Conservation (phyloP, 768 basidiomycete genomes). For the Guyanaporus albipodus region DNA sequence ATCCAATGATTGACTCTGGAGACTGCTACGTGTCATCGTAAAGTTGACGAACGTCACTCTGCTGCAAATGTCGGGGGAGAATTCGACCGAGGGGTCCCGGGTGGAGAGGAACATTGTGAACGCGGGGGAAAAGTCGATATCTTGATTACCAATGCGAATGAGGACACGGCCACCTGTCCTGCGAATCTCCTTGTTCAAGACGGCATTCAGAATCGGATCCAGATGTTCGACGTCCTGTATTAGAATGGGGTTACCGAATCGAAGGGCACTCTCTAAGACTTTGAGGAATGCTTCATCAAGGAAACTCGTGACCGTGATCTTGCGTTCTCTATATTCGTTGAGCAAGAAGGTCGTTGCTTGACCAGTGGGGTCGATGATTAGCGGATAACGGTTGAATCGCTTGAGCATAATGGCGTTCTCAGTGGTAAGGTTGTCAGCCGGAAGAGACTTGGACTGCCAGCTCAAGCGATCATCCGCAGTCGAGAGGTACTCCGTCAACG, state of each 20-base stretch:
- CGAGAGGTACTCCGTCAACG: slow-evolving; percentile 92
- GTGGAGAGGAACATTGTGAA: slow-evolving; percentile 99
- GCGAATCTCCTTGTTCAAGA: slow-evolving; percentile 94
- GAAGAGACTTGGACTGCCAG: slow-evolving; percentile 96
- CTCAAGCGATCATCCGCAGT: slow-evolving; percentile 93
- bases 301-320: slow-evolving; percentile 98
- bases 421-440: slow-evolving; percentile 90
- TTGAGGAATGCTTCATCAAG: slow-evolving; percentile 98
- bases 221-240: slow-evolving; percentile 98
- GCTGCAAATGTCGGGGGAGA: slow-evolving; percentile 98
- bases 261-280: slow-evolving; percentile 95
- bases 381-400: slow-evolving; percentile 94
- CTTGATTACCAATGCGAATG: slow-evolving; percentile 94
- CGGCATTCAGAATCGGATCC: slow-evolving; percentile 95
- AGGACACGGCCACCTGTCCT: slow-evolving; percentile 96
- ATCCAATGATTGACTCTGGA: slow-evolving; percentile 97
- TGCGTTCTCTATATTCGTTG: slow-evolving; percentile 92
- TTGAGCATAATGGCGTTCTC: slow-evolving; percentile 99
- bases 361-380: slow-evolving; percentile 97
- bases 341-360: slow-evolving; percentile 93
- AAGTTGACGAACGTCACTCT: slow-evolving; percentile 95
- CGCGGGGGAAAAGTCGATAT: slow-evolving; percentile 99
- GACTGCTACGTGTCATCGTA: slow-evolving; percentile 97
- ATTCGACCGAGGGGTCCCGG: slow-evolving; percentile 94
- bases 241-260: slow-evolving; percentile 95